A percentile compares a stretch with the other conserved stretches of the same genome.
Evolutionary conservation across 768 basidiomycete species (phyloP).

Genomic region (Mycena crocata): DNA sequence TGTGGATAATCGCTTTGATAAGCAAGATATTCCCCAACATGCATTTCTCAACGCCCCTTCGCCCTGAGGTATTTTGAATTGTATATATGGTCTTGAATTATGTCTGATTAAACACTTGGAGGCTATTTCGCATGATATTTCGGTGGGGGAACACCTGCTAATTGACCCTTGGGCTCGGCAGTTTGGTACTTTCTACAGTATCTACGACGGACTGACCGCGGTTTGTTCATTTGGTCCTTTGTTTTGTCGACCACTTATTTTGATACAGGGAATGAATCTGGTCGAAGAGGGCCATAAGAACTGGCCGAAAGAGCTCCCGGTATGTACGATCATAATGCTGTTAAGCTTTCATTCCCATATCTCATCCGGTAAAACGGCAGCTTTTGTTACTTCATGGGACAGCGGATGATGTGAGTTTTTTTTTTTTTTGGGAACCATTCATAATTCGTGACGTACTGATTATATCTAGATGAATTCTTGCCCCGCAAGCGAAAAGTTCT

Average conservation of each 20-base stretch:
- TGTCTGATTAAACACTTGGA: not conserved
- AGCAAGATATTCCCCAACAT: slow-evolving; percentile 5
- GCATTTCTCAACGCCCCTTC: slow-evolving; percentile 12
- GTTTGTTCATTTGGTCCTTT: not conserved
- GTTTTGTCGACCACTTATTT: not conserved
- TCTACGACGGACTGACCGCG: not conserved
- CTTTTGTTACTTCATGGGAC: slow-evolving; percentile 16
- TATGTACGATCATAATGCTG: not conserved
- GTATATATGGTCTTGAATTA: not conserved
- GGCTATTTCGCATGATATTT: slow-evolving; percentile 14
- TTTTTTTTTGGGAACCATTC: not conserved
- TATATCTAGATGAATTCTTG: slow-evolving; percentile 12
- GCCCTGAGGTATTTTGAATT: slow-evolving; percentile 5
- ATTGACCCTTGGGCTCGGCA: slow-evolving; percentile 13
- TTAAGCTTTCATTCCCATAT: not conserved
- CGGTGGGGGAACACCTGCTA: not conserved
- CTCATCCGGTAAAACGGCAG: not conserved
- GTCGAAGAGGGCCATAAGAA: not conserved
- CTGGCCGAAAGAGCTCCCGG: slow-evolving; percentile 9
- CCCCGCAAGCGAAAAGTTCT: slow-evolving; percentile 7
- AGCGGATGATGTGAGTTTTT: slow-evolving; percentile 4
- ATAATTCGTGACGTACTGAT: not conserved
- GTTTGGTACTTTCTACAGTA: not conserved
- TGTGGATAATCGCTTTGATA: slow-evolving; percentile 1
- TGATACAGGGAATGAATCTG: not conserved